phyloP scores from a whole-genome alignment of 768 basidiomycete species.

The Leccinum olivaceopallidum region DNA sequence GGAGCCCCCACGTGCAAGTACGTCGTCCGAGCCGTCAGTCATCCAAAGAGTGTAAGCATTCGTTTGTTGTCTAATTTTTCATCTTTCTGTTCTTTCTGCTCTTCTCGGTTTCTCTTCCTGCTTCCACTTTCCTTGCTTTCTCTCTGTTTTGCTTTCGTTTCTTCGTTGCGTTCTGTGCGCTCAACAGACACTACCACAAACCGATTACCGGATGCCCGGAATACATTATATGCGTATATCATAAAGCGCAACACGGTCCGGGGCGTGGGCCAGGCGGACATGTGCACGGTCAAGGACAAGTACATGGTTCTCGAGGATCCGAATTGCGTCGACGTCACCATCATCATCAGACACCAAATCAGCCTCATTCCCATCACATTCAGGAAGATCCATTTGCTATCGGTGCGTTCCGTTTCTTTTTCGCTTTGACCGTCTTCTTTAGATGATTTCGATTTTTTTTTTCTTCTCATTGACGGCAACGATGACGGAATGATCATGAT shows the following conservation, averaged over 20 bases:
- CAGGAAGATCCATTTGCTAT: neutral
- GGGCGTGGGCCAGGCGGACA: neutral
- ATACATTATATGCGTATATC: neutral
- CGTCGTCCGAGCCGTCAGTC: neutral
- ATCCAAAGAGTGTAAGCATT: conserved; percentile 18
- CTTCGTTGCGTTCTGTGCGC: neutral
- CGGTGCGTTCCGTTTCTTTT: conserved; percentile 12
- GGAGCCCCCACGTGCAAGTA: neutral
- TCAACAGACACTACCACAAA: neutral
- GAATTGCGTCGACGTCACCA: conserved; percentile 13
- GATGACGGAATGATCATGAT: neutral
- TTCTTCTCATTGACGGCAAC: neutral
- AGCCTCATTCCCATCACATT: neutral
- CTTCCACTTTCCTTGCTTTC: neutral
- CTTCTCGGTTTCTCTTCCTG: neutral
- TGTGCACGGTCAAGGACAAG: neutral
- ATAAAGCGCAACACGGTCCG: conserved; percentile 6
- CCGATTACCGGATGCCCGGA: neutral
- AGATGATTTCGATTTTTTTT: neutral
- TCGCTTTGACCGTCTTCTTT: neutral
- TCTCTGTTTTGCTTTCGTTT: neutral
- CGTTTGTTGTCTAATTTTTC: neutral
- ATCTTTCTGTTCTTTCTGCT: neutral
- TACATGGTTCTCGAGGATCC: conserved; percentile 9
- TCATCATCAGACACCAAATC: neutral